A percentile compares a stretch with the other conserved stretches of the same genome.
These are phyloP conservation scores for Claviceps pusilla DNA, from an alignment of 2,329 filamentous ascomycete genomes.

Conservation along the genomic window DNA sequence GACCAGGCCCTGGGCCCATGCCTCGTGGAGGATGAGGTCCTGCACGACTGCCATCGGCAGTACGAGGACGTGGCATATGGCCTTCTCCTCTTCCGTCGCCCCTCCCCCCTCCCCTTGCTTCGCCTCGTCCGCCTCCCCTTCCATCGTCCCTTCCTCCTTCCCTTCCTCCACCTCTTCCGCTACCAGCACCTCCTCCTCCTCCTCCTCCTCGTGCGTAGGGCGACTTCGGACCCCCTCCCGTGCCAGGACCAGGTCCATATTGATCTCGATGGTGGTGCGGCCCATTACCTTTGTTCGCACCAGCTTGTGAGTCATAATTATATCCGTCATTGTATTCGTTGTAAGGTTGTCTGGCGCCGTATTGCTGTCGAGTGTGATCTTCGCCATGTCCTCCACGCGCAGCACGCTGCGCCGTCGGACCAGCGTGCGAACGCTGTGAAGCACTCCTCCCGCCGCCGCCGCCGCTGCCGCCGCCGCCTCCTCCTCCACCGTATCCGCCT, in stretches of 20 bases:
- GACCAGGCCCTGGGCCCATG: constrained; percentile 15
- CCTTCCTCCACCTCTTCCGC: constrained; percentile 21
- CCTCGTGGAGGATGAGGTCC: constrained; percentile 25
- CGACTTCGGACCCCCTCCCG: constrained; percentile 28
- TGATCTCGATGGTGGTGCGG: constrained; percentile 23
- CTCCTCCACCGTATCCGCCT: constrained; percentile 21
- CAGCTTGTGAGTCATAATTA: constrained; percentile 29
- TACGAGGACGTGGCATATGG: constrained; percentile 27
- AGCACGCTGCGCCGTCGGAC: constrained; percentile 26
- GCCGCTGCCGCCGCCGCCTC: constrained; percentile 8
- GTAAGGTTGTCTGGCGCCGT: constrained; percentile 25
- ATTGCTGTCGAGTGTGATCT: constrained; percentile 18
- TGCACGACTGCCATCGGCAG: constrained; percentile 21
- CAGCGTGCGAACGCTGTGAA: constrained; percentile 34
- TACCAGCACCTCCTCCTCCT: background rate
- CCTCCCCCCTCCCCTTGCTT: constrained; percentile 19
- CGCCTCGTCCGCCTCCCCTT: constrained; percentile 5
- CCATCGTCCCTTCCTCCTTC: background rate
- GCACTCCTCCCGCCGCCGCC: constrained; percentile 13
- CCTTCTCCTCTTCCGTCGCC: constrained; percentile 10
- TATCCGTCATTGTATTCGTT: constrained; percentile 32
- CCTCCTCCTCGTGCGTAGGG: constrained; percentile 28
- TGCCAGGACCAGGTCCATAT: constrained; percentile 26
- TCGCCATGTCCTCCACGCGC: constrained; percentile 19
- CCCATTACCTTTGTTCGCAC: constrained; percentile 19